phyloP scores from a whole-genome alignment of 164 flowering plant genomes.

The Dillenia suffruticosa region DNA sequence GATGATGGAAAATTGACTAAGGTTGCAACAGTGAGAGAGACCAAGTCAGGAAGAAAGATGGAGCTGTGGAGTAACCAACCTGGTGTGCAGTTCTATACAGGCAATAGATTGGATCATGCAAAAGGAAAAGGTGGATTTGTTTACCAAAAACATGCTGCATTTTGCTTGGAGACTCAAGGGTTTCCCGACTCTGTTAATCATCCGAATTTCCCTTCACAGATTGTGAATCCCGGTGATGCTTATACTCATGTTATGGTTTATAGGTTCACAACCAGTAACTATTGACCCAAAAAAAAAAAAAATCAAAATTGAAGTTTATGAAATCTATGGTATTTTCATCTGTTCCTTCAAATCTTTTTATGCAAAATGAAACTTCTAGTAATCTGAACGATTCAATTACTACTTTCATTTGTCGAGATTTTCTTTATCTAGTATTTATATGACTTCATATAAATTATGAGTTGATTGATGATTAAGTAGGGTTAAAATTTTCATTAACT shows the following conservation, averaged over 20 bases:
- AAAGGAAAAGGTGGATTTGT: constrained; percentile 63
- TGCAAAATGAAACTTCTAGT: no score
- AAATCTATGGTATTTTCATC: no score
- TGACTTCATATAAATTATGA: no score
- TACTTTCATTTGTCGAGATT: no score
- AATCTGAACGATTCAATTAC: no score
- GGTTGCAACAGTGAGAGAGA: constrained; percentile 43
- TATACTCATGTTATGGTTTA: constrained; percentile 57
- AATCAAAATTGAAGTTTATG: no score
- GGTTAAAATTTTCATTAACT: no score
- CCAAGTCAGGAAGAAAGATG: constrained; percentile 52
- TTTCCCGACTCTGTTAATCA: constrained; percentile 86
- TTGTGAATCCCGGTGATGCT: constrained; percentile 46
- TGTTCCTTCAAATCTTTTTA: no score
- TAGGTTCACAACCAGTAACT: constrained; percentile 29
- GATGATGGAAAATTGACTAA: constrained; percentile 18
- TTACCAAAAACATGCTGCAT: constrained; percentile 38
- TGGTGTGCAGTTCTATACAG: constrained; percentile 72
- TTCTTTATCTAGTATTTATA: no score
- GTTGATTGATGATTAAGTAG: no score
- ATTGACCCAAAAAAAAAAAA: neutral
- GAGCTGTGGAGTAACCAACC: constrained; percentile 51
- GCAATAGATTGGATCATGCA: constrained; percentile 30
- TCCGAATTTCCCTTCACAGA: constrained; percentile 77
- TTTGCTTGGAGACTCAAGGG: constrained; percentile 78